Evolutionary conservation across 164 flowering plant species (phyloP), one percentile per base, ranked within the genome.

Genomic region (Aristolochia contorta): DNA sequence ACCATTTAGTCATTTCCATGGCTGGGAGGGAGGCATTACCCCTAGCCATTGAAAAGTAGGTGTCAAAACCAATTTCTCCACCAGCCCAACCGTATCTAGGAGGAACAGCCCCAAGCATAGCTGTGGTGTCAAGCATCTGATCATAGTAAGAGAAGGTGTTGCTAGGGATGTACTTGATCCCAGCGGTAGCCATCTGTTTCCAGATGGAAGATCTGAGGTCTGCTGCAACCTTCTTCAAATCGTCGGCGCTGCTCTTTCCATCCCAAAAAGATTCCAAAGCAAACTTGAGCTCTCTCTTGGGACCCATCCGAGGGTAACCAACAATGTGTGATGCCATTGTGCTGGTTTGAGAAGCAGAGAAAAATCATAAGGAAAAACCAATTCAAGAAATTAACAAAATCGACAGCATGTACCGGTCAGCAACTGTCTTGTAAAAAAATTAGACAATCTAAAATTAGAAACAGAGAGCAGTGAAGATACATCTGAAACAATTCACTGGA

Each of bases 1-100:
- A 88, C 96, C 96, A 88, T 79, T 88, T 88, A 80, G 96, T 88
- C 96, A 88, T 88, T 67, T 88, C 96, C 96, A 88, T 88, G 57
- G 96, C 92, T 59, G 96, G 92, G 1, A 84, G 83, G 59, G 92
- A 72, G 47, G 92, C 88, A 70, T 88, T 88, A 15, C 96, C 96
- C 65, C 96, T 79, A 32, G 90, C 96, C 96, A 88, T 88, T 67
- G 96, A 81, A 80, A 88, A 88, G 74, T 84, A 88, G 21, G 77
- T 74, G 58, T 77, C 87, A 57, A 85, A 84, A 2, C 80, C 92
- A 57, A 85, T 80, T 78, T 88, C 96, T 53, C 85, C 86, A 65
- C 92, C 90, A n/a, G 67, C 73, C 88, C 87, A 88, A 20, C 72
- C 70, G 62, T 85, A 88, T 71, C 96, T 82, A 0, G 81, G 62